Percentiles rank a stretch among this genome's conserved stretches.
phyloP scores from a whole-genome alignment of 352 stramenopile species.

The Detonula confervacea region DNA sequence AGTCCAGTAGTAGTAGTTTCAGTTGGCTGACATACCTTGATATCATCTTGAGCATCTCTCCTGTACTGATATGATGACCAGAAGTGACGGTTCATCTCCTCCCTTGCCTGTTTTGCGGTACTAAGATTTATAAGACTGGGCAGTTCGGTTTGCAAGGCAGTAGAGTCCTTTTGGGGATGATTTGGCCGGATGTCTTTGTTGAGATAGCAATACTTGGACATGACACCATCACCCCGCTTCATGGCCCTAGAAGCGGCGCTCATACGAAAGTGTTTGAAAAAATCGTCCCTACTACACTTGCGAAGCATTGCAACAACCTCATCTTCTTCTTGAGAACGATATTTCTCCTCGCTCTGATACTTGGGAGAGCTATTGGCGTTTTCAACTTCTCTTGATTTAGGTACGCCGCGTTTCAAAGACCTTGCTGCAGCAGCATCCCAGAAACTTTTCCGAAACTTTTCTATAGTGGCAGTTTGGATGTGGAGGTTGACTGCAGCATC shows the following conservation, averaged over 20 bases:
- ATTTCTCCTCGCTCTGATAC: not conserved
- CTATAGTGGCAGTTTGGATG: not conserved
- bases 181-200: not conserved
- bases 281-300: conserved; percentile 25
- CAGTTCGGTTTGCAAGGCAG: not conserved
- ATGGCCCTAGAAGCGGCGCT: conserved; percentile 22
- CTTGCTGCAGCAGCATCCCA: conserved; percentile 15
- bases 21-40: not conserved
- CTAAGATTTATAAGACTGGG: conserved; percentile 21
- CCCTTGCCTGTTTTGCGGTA: conserved; percentile 10
- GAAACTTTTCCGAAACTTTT: conserved; percentile 9
- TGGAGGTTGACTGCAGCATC: not conserved
- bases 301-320: conserved; percentile 5
- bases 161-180: not conserved
- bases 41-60: conserved; percentile 3
- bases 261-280: conserved; percentile 43
- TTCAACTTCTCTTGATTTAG: not conserved
- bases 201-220: conserved; percentile 22
- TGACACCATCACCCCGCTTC: conserved; percentile 34
- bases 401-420: not conserved
- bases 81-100: conserved; percentile 31
- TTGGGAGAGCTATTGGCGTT: not conserved
- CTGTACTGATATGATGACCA: conserved; percentile 8
- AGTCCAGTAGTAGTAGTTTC: not conserved
- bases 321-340: not conserved